These are phyloP conservation scores for Ganoderma resinaceum DNA, from an alignment of 1,284 basidiomycete genomes.

Conservation along the genomic window DNA sequence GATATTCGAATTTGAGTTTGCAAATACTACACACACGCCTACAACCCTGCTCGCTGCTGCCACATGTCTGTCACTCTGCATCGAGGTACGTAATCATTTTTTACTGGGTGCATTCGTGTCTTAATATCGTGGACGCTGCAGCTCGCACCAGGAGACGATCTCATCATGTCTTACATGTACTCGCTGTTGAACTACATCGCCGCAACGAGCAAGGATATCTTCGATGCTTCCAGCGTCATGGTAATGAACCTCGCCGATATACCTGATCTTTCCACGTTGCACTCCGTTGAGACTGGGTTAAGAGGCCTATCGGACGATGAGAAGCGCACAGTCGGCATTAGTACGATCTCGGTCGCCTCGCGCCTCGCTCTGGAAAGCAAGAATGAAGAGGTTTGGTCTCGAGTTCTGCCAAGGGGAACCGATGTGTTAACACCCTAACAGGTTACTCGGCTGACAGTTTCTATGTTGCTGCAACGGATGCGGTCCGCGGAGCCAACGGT, in stretches of 20 bases:
- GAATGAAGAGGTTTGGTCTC: constrained; percentile 73
- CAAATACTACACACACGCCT: constrained; percentile 73
- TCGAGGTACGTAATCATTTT: constrained; percentile 62
- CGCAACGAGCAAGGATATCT: constrained; percentile 78
- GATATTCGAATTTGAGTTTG: constrained; percentile 88
- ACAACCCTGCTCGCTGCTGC: constrained; percentile 86
- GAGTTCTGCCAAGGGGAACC: neutral
- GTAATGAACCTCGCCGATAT: constrained; percentile 41
- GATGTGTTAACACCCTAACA: constrained; percentile 36
- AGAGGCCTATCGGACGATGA: constrained; percentile 83
- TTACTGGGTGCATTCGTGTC: neutral
- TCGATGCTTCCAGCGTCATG: constrained; percentile 56
- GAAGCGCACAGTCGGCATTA: constrained; percentile 85
- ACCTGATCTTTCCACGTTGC: constrained; percentile 54
- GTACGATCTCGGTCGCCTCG: constrained; percentile 90
- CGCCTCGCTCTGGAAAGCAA: constrained; percentile 84
- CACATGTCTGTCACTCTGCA: constrained; percentile 89
- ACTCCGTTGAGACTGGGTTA: constrained; percentile 66
- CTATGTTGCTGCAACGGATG: constrained; percentile 92
- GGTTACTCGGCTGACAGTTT: constrained; percentile 87
- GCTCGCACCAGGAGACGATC: constrained; percentile 88
- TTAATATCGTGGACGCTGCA: constrained; percentile 38
- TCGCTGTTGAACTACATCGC: constrained; percentile 93
- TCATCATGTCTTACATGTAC: constrained; percentile 95
- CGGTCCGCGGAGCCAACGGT: constrained; percentile 85